Conservation (phyloP, 176 grass and related monocot genomes). For the Zizania latifolia region DNA sequence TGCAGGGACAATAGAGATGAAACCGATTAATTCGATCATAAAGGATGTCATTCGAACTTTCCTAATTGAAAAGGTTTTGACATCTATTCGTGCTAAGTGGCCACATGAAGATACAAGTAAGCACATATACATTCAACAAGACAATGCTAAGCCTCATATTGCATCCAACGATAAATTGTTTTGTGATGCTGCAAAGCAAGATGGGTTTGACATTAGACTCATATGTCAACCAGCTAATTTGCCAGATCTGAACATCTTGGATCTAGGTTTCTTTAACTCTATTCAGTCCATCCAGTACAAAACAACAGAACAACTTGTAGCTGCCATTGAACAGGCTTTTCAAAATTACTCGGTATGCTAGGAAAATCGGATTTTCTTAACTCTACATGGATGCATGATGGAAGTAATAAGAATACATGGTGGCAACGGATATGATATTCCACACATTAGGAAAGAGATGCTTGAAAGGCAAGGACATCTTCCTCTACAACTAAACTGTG, state of each 20-base stretch:
- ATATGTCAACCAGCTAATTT: not conserved
- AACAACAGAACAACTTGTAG: not conserved
- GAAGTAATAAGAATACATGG: too few relatives aligned
- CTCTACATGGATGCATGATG: too few relatives aligned
- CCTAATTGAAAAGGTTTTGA: not conserved
- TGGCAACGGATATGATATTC: too few relatives aligned
- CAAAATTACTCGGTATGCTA: too few relatives aligned
- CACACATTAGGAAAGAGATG: too few relatives aligned
- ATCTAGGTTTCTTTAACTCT: not conserved
- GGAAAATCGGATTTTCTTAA: too few relatives aligned
- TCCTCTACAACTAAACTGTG: too few relatives aligned
- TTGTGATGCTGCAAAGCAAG: not conserved
- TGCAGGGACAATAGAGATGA: not conserved
- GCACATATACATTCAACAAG: not conserved
- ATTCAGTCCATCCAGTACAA: not conserved
- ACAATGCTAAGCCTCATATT: not conserved
- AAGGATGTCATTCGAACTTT: not conserved
- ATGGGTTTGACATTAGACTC: not conserved
- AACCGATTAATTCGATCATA: not conserved
- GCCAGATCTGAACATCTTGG: not conserved
- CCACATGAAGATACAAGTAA: not conserved
- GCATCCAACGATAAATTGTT: rapidly evolving
- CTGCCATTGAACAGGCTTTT: not conserved
- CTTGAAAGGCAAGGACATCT: too few relatives aligned
- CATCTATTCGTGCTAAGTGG: not conserved